These are phyloP conservation scores for Sporothrix brasiliensis DNA, from an alignment of 2,329 filamentous ascomycete genomes.

Conservation along the genomic window DNA sequence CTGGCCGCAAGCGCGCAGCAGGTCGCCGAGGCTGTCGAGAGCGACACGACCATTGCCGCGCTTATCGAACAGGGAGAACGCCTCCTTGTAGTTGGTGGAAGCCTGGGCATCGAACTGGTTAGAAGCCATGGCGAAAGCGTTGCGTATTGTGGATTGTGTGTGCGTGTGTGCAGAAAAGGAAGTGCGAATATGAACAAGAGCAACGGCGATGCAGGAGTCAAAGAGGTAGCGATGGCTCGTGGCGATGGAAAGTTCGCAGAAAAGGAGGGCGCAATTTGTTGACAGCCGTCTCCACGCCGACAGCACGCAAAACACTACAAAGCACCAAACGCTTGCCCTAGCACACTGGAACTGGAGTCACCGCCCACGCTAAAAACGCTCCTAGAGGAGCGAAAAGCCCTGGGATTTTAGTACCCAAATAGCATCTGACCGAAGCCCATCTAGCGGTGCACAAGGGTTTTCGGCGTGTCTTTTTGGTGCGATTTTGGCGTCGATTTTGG, in stretches of 20 bases:
- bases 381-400: constrained; percentile 8
- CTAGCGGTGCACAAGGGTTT: constrained; percentile 21
- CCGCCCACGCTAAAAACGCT: constrained; percentile 19
- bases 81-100: constrained; percentile 99
- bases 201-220: neutral
- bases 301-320: constrained; percentile 19
- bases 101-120: constrained; percentile 62
- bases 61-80: constrained; percentile 99
- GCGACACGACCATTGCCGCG: constrained; percentile 92
- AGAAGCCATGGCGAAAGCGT: constrained; percentile 50
- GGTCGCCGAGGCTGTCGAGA: constrained; percentile 83
- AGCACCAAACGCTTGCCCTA: constrained; percentile 1
- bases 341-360: constrained; percentile 9
- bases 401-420: constrained; percentile 23
- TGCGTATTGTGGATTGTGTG: neutral
- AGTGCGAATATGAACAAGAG: neutral
- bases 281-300: constrained; percentile 19
- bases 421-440: constrained; percentile 16
- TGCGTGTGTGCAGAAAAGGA: neutral
- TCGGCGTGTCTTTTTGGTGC: constrained; percentile 18
- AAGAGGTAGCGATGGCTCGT: constrained; percentile 3
- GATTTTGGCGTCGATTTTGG: constrained; percentile 28
- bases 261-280: constrained; percentile 27
- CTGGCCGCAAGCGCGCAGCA: constrained; percentile 94
- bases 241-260: constrained; percentile 2